These are phyloP conservation scores for Dendrobium huoshanense DNA, from an alignment of 106 monocot genomes.

Conservation along the genomic window DNA sequence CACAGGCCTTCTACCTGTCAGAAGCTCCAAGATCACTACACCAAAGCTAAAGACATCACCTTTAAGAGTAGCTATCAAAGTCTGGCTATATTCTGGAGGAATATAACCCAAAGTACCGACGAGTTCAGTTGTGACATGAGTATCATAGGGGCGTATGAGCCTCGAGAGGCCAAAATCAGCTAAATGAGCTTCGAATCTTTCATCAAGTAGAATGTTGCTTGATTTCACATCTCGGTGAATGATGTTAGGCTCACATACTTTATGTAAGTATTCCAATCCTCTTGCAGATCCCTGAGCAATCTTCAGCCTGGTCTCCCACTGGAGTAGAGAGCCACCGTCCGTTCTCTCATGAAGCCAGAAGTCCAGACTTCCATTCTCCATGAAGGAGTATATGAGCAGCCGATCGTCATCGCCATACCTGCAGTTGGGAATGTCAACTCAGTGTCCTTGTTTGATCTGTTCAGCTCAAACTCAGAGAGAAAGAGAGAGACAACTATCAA, in stretches of 20 bases:
- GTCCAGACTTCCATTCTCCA: constrained; percentile 72
- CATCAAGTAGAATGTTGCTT: constrained; percentile 69
- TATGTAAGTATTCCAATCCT: constrained; percentile 58
- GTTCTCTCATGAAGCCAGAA: constrained; percentile 58
- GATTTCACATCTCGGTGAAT: constrained; percentile 66
- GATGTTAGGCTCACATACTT: constrained; percentile 51
- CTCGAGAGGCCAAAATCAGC: constrained; percentile 68
- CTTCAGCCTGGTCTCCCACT: constrained; percentile 37
- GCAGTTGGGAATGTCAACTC: constrained; percentile 16
- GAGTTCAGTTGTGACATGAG: constrained; percentile 65
- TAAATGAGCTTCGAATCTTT: constrained; percentile 54
- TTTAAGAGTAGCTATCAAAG: constrained; percentile 38
- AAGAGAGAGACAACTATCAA: no score
- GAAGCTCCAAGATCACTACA: constrained; percentile 50
- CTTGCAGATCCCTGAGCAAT: constrained; percentile 60
- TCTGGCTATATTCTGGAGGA: constrained; percentile 63
- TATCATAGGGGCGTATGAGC: constrained; percentile 47
- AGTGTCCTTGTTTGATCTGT: no score
- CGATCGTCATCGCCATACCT: constrained; percentile 35
- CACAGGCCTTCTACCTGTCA: constrained; percentile 50
- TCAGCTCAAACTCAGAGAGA: no score
- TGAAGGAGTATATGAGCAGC: constrained; percentile 55
- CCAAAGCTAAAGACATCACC: constrained; percentile 71
- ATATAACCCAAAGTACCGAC: constrained; percentile 68
- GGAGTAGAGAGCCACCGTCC: constrained; percentile 34